Base-by-base conservation (phyloP, 2,329 filamentous ascomycete species). In the Hirsutella rhossiliensis region DNA sequence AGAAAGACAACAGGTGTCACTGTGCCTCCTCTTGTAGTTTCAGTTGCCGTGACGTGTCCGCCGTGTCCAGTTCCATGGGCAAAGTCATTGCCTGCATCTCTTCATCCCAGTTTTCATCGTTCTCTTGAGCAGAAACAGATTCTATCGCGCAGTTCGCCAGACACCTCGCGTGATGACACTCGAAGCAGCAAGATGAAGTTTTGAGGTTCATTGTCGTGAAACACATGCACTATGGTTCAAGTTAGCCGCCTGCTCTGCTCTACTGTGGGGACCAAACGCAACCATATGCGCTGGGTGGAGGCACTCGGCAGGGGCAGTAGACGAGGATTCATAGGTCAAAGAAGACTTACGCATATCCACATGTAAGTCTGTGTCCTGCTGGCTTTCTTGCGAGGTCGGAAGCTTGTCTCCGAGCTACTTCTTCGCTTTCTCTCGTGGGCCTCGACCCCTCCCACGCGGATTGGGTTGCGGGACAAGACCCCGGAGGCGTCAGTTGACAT, bases 331-430 rank as follows among this genome's bases (percentile, higher is more conserved):
- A n/a, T n/a, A n/a, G n/a, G n/a, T n/a, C n/a, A n/a, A n/a, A 27
- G 23, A 27, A 4, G 2, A 56, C 60, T 58, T 51, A 62, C 60
- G 30, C 60, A 62, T 37, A 2, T 43, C 60, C 60, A 62, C 47
- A 58, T 53, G 29, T 47, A 52, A 23, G 39, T 45, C n/a, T 36
- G 47, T n/a, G 30, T 46, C 49, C 44, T 48, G 43, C 15, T 38
- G 43, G 15, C 40, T 43, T 40, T 50, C 37, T 50, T 51, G 27
- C 41, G 40, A 7, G 43, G 43, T 19, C 41, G 42, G 19, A 34
- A 30, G 18, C 47, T 43, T 12, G 13, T 18, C n/a, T 47, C 41
- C 1, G n/a, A 13, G 17, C 37, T 44, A 17, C 18, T 37, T 13
- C 45, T 49, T 29, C 46, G 43, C 30, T 51, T 52, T 43, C 47